phyloP scores from a whole-genome alignment of 257 asterid species.

The Jacaranda copaia region DNA sequence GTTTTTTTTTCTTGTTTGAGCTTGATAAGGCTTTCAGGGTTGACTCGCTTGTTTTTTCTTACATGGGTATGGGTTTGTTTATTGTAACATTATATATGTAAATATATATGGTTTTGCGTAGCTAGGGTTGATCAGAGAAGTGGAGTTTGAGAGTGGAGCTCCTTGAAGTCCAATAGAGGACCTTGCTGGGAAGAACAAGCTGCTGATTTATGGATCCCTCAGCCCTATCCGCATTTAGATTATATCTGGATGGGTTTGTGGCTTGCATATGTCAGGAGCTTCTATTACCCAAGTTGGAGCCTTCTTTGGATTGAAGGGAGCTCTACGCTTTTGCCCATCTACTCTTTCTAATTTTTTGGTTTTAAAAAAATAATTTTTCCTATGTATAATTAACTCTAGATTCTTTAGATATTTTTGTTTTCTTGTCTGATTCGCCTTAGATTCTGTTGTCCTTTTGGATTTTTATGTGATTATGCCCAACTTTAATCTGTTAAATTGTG shows the following conservation, averaged over 20 bases:
- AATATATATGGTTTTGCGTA: no score
- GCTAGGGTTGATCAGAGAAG: no score
- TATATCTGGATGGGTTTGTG: conserved; percentile 63
- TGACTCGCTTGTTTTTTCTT: no score
- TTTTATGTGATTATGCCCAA: conserved; percentile 26
- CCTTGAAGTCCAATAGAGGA: conserved; percentile 94
- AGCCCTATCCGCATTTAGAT: conserved; percentile 53
- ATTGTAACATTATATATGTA: no score
- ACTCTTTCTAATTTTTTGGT: background rate
- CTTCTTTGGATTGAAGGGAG: conserved; percentile 99
- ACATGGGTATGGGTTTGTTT: no score
- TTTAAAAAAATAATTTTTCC: background rate
- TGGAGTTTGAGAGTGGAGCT: conserved; percentile 67
- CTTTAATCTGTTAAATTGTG: conserved; percentile 7
- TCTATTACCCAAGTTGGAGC: conserved; percentile 55
- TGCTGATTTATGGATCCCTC: conserved; percentile 89
- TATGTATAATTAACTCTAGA: background rate
- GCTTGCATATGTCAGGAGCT: conserved; percentile 90
- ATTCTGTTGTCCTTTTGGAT: conserved; percentile 32
- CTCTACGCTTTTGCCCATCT: conserved; percentile 46
- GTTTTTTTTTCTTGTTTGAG: no score
- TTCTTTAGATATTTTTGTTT: conserved; percentile 6
- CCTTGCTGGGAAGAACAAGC: conserved; percentile 67
- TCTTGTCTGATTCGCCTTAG: conserved; percentile 31
- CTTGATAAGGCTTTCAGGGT: no score